These are phyloP conservation scores for Triticum dicoccoides DNA, from an alignment of 176 grass and related monocot genomes.

Conservation along the genomic window DNA sequence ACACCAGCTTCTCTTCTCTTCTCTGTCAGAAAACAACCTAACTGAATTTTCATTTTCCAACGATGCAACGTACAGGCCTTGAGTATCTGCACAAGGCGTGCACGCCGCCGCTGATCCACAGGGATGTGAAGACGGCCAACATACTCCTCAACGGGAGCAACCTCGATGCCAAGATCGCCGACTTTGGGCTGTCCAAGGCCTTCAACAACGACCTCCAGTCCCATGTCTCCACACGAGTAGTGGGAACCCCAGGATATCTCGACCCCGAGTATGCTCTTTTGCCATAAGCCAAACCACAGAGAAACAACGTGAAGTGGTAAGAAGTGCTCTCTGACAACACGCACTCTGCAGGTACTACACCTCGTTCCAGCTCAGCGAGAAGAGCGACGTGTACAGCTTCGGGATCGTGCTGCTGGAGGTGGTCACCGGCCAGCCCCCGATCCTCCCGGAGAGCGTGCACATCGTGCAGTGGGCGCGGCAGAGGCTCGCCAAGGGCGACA, in stretches of 20 bases:
- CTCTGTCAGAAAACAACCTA: not conserved
- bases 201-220: conserved; percentile 39
- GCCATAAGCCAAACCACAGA: not conserved
- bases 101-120: conserved; percentile 38
- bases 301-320: not conserved
- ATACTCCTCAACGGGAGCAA: conserved; percentile 43
- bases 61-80: conserved; percentile 25
- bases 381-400: conserved; percentile 61
- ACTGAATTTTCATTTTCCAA: not conserved
- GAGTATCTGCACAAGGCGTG: conserved; percentile 58
- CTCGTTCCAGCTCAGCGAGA: conserved; percentile 44
- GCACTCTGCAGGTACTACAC: conserved; percentile 36
- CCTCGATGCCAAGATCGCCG: conserved; percentile 60
- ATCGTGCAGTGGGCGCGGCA: conserved; percentile 44
- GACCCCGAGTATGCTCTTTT: conserved; percentile 51
- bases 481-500: conserved; percentile 49
- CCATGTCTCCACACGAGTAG: conserved; percentile 37
- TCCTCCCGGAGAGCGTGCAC: conserved; percentile 22
- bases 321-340: not conserved
- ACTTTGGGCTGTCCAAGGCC: conserved; percentile 55
- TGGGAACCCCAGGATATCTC: conserved; percentile 53
- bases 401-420: conserved; percentile 56
- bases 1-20: not conserved
- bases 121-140: conserved; percentile 59
- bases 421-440: conserved; percentile 32